Conservation (phyloP, 2,329 filamentous ascomycete genomes). For the Monosporascus sp. region DNA sequence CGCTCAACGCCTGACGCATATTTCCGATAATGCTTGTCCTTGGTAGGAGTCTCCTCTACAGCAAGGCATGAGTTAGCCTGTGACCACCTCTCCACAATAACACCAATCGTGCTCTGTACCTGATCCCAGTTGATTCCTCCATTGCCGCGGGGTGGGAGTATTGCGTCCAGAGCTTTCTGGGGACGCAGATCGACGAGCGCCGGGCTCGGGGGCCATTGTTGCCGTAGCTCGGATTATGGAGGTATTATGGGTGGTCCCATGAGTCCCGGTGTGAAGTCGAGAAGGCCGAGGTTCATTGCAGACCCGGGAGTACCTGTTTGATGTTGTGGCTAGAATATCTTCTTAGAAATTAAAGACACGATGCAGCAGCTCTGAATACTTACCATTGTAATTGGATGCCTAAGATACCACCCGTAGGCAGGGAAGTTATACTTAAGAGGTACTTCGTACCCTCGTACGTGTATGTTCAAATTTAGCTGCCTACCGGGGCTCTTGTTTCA, state of each 20-base stretch:
- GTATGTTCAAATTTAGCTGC: not conserved
- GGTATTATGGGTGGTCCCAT: conserved; percentile 20
- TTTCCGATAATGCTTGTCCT: conserved; percentile 71
- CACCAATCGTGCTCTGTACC: conserved; percentile 48
- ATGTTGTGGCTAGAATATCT: not conserved
- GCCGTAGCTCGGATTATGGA: conserved; percentile 21
- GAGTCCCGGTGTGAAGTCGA: conserved; percentile 11
- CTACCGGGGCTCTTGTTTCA: not conserved
- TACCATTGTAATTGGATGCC: not conserved
- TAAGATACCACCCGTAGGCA: not conserved
- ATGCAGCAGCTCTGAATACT: not conserved
- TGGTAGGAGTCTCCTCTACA: conserved; percentile 49
- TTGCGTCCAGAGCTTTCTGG: conserved; percentile 80
- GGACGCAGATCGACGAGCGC: conserved; percentile 56
- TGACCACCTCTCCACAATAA: not conserved
- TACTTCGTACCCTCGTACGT: too few species aligned
- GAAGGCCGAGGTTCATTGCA: conserved; percentile 1
- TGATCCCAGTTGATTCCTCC: conserved; percentile 71
- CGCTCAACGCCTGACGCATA: conserved; percentile 87
- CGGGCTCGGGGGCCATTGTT: conserved; percentile 61
- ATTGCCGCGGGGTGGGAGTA: conserved; percentile 69
- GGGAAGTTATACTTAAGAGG: not conserved
- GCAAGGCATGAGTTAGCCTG: not conserved
- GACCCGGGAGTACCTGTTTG: not conserved
- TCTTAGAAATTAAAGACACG: not conserved